Percentiles rank a stretch among this genome's conserved stretches.
These are phyloP conservation scores for Diaporthe helianthi DNA, from an alignment of 2,329 filamentous ascomycete species.

Conservation along the genomic window DNA sequence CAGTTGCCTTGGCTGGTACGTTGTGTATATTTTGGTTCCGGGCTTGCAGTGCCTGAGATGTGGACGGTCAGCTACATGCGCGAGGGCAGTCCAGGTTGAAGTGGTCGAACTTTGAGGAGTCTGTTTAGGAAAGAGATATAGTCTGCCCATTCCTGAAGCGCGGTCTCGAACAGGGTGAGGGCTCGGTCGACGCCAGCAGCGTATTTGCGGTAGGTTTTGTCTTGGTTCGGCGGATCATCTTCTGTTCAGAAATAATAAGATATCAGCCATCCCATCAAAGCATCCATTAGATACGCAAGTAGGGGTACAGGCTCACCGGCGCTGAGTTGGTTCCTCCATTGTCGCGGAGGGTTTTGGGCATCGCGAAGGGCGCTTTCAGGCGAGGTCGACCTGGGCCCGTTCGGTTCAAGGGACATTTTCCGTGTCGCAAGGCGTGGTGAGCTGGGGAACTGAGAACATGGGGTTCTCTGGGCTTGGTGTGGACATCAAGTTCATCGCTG, in stretches of 20 bases:
- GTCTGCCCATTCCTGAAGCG: conserved; percentile 97
- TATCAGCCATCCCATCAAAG: conserved; percentile 20
- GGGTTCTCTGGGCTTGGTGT: conserved; percentile 31
- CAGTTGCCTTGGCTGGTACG: conserved; percentile 81
- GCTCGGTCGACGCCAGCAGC: conserved; percentile 86
- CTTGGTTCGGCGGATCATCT: conserved; percentile 58
- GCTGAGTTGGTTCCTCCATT: conserved; percentile 79
- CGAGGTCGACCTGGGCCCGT: conserved; percentile 67
- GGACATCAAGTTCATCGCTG: conserved; percentile 33
- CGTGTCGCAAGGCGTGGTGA: conserved; percentile 32
- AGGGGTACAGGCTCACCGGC: conserved; percentile 66
- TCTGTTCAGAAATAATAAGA: background rate
- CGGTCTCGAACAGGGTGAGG: conserved; percentile 87
- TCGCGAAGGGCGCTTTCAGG: conserved; percentile 85
- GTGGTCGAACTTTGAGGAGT: conserved; percentile 74
- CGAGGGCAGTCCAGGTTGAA: conserved; percentile 16
- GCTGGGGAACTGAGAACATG: conserved; percentile 34
- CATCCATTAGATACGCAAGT: background rate
- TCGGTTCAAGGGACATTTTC: conserved; percentile 69
- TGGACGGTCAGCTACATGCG: conserved; percentile 39
- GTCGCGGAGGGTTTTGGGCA: conserved; percentile 73
- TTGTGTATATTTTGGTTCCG: conserved; percentile 74
- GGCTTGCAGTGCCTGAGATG: conserved; percentile 82
- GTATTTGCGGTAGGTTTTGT: conserved; percentile 85
- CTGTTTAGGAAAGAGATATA: conserved; percentile 97